Base-by-base conservation (phyloP, 768 basidiomycete species). In the Amanita molliuscula region DNA sequence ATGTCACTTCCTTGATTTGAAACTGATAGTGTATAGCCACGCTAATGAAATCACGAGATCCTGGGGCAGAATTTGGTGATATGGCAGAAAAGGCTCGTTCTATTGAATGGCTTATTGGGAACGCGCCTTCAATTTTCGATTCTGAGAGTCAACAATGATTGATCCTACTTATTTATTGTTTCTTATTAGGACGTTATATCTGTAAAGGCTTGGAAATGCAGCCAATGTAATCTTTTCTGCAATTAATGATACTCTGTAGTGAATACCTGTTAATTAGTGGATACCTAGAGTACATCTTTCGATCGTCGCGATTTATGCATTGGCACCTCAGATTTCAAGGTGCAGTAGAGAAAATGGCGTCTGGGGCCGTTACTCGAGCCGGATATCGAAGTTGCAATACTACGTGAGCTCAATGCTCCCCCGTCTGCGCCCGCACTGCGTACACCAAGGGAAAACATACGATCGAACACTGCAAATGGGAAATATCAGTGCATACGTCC, bases 21-120 rank as follows among this genome's bases (percentile, higher is more conserved):
- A 40, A 20, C 21, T 42, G 29, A n/a, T 54, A 2, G 5, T 13
- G 57, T 48, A 2, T 56, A 98, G 94, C 95, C 9, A 98, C 95
- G 0, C 73, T 99, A 16, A 89, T 97, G 84, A 81, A 88, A 58
- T 94, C 95, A 6, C 77, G 79, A 29, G 86, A 94, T 62, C 82
- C 86, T 3, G 75, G 76, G 23, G 80, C 88, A 15, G 96, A 98
- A 68, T 97, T 97, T 69, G 86, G 82, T 59, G 95, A 99, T 65
- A 98, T 98, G 89, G 94, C 90, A 6, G 90, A 91, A 47, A 97
- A 95, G 67, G 90, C 95, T 5, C 76, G 93, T 52, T 81, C 86
- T 58, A 75, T 99, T 45, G 92, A 96, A 65, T 96, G 93, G 87
- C 78, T 97, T 55, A 81, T 98, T 53, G 93, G 97, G 62, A 86